Evolutionary conservation across 148 eudicot species (phyloP).

Genomic region (Drosera capensis): DNA sequence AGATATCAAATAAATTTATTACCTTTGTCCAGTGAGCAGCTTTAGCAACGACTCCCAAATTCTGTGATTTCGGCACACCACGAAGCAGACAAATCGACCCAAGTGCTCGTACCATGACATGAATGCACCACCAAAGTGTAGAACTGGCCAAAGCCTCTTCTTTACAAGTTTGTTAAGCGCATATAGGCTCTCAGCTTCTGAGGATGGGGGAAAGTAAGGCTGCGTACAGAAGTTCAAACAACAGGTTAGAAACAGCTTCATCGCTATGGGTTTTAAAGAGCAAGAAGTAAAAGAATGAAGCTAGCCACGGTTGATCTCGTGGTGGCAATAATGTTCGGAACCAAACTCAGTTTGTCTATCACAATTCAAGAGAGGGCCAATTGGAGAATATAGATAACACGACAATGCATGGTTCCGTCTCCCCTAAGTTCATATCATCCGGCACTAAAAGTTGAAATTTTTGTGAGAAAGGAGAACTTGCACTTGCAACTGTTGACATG

Average conservation of each 20-base stretch:
- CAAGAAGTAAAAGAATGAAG: neutral
- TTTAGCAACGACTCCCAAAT: conserved; percentile 46
- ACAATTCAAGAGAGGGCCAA: too few relatives aligned
- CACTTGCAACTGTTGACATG: too few relatives aligned
- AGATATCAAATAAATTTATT: neutral
- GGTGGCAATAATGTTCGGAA: too few relatives aligned
- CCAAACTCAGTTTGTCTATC: too few relatives aligned
- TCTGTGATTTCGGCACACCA: conserved; percentile 45
- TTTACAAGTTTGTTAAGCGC: conserved; percentile 38
- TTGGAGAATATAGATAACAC: neutral
- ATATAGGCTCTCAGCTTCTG: conserved; percentile 22
- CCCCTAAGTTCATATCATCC: too few relatives aligned
- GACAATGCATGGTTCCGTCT: neutral
- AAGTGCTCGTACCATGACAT: conserved; percentile 94
- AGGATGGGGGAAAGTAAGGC: conserved; percentile 45
- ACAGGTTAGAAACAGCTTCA: neutral
- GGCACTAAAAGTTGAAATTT: too few relatives aligned
- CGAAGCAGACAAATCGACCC: conserved; percentile 54
- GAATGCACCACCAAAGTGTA: conserved; percentile 48
- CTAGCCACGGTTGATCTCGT: too few relatives aligned
- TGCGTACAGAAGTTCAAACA: conserved; percentile 15
- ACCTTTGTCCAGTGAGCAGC: conserved; percentile 40
- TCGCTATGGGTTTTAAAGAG: neutral
- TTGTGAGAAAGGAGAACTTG: too few relatives aligned
- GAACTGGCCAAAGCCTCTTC: conserved; percentile 59